phyloP scores from a whole-genome alignment of 2,329 filamentous ascomycete genomes.

The Xylariales sp. region DNA sequence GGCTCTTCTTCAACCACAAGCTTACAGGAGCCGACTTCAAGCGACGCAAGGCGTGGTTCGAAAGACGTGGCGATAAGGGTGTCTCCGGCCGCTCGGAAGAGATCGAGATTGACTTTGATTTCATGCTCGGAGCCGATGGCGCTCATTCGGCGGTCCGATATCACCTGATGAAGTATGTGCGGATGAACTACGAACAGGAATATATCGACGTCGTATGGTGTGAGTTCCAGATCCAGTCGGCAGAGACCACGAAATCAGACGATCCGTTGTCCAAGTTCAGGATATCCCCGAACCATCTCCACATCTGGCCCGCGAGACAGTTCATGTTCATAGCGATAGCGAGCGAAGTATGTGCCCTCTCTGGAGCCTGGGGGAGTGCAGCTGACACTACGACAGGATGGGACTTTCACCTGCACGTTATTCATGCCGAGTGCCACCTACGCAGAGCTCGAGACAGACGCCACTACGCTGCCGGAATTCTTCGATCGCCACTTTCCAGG shows the following conservation, averaged over 20 bases:
- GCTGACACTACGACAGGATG: slow-evolving; percentile 53
- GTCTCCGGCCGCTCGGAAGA: slow-evolving; percentile 53
- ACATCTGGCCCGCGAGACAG: slow-evolving; percentile 92
- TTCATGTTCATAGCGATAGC: slow-evolving; percentile 99
- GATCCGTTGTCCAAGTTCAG: slow-evolving; percentile 51
- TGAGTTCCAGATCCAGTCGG: slow-evolving; percentile 77
- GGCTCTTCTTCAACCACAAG: slow-evolving; percentile 89
- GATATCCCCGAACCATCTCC: slow-evolving; percentile 88
- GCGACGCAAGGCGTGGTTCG: slow-evolving; percentile 80
- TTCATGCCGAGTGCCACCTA: slow-evolving; percentile 76
- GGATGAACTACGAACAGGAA: slow-evolving; percentile 86
- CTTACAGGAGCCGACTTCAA: slow-evolving; percentile 85
- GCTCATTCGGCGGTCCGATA: slow-evolving; percentile 88
- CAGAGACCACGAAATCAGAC: slow-evolving; percentile 20
- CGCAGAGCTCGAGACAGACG: slow-evolving; percentile 58
- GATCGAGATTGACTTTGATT: slow-evolving; percentile 81
- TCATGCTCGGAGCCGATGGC: slow-evolving; percentile 91
- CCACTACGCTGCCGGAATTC: slow-evolving; percentile 59
- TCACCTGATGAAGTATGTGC: slow-evolving; percentile 91
- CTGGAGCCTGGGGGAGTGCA: neutral
- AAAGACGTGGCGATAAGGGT: slow-evolving; percentile 41
- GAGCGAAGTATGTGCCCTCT: slow-evolving; percentile 43
- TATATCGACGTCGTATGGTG: slow-evolving; percentile 98
- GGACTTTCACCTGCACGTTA: slow-evolving; percentile 90
- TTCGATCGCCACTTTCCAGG: slow-evolving; percentile 86